Base-by-base conservation (phyloP, 495 filamentous ascomycete species). In the Talaromyces nanjingensis region DNA sequence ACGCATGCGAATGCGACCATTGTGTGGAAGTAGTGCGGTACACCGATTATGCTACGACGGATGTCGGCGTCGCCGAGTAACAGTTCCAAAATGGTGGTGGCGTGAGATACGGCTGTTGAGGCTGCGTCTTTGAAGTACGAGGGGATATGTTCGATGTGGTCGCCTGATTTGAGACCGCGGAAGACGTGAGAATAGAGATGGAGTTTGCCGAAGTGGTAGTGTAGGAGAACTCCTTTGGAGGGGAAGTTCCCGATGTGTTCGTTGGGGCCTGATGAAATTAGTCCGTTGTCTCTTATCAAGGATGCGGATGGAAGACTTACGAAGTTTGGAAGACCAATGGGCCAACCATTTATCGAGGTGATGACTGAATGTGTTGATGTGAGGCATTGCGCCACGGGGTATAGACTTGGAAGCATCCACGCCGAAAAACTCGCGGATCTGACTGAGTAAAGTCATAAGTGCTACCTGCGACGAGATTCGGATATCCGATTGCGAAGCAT, bases 1-100 rank as follows among this genome's bases (percentile, higher is more conserved):
- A 80, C 75, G 22, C 72, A 73, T 2, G 79, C 79, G 59, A 78
- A 79, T 1, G 77, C 75, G 58, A 80, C 77, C 77, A 80, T 81
- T 53, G 75, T 75, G 62, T 79, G 74, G 61, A 79, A 74, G 59
- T 81, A 81, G 60, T 77, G 76, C 2, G 79, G 77, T 63, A 79
- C 75, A 14, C 77, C 79, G 18, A 78, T 70, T 1, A 80, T 70
- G 18, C 69, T 71, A 18, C 67, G 63, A 53, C 71, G 72, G 11
- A 81, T 71, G 57, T 79, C 71, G 1, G 62, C 37, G 33, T 80
- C 76, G 14, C 70, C 64, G 0, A 80, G 69, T n/a, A 81, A 70
- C 63, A 77, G 71, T 31, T 77, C 71, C 20, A 80, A 70, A 29
- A 78, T 79, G 7, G 74, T 65, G 0, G 74, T 70, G 5, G 77